Base-by-base conservation (phyloP, 345 rosid species). In the Bretschneidera sinensis region DNA sequence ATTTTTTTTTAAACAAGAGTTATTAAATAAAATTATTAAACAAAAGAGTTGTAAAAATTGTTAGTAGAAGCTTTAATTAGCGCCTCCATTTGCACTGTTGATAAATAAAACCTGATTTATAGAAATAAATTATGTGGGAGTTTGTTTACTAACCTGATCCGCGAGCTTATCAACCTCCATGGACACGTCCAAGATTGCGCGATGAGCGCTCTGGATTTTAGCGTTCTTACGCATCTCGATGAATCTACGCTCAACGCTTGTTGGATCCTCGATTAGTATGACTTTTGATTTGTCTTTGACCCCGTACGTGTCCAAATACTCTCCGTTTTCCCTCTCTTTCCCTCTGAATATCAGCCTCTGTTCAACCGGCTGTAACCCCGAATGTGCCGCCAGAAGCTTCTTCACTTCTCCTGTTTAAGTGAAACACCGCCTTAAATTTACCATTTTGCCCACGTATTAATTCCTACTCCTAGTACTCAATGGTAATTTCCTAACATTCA, bases 211-310 rank as follows among this genome's bases (percentile, higher is more conserved):
- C 55, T 72, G 78, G 69, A 78, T 80, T 71, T 72, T 68, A 50
- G 81, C 77, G 54, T 78, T 78, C 17, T 74, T 63, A 13, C 82
- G 82, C 82, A 71, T 72, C 75, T 85, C 72, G 8, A 72, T 49
- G 70, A 55, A 75, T 57, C 83, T 62, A 14, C 66, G 68, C 76
- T 82, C 87, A 0, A 85, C 73, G 78, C 87, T 82, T 0, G 67
- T 31, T 8, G 91, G 85, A 22, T 85, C 85, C 64, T 85, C 76
- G 18, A 65, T 64, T 19, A 85, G 22, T 31, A 69, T 17, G 47
- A 85, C 25, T 68, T 85, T 85, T 15, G 91, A 82, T 43, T 82
- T 67, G 62, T 85, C 79, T 70, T 76, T 85, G 62, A 82, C 82
- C 2, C 85, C 84, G 31, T 81, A 72, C 14, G 4, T 64, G 72